Percentiles rank a stretch among this genome's conserved stretches.
These are phyloP conservation scores for Pestalotiopsis sp. DNA, from an alignment of 2,329 filamentous ascomycete genomes.

Conservation along the genomic window DNA sequence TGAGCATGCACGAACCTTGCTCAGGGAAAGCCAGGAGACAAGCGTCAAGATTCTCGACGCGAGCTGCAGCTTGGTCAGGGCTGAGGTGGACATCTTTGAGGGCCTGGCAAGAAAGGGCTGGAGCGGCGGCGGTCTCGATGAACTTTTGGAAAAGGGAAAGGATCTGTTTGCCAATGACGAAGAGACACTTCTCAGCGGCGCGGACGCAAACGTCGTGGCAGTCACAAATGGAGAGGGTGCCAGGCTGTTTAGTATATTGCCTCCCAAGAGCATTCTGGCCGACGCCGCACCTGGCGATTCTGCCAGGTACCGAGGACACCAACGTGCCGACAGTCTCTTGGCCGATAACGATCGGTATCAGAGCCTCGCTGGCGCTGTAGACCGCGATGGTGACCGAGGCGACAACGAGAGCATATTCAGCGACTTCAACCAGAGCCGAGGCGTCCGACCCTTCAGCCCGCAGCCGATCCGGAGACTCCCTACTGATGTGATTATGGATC, in stretches of 20 bases:
- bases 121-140: conserved; percentile 66
- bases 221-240: conserved; percentile 32
- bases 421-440: conserved; percentile 54
- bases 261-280: conserved; percentile 63
- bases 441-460: conserved; percentile 60
- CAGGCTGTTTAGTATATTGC: conserved; percentile 65
- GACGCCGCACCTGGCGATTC: conserved; percentile 42
- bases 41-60: conserved; percentile 63
- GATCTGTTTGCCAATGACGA: conserved; percentile 57
- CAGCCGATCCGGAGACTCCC: conserved; percentile 41
- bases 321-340: conserved; percentile 55
- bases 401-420: conserved; percentile 55
- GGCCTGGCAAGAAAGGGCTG: conserved; percentile 66
- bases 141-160: conserved; percentile 62
- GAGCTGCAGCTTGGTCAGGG: conserved; percentile 64
- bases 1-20: conserved; percentile 57
- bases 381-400: conserved; percentile 30
- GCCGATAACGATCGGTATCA: conserved; percentile 56
- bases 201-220: conserved; percentile 27
- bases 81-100: conserved; percentile 71
- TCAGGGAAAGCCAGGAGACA: conserved; percentile 66
- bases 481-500: conserved; percentile 32
- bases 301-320: conserved; percentile 34
- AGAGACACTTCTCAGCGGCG: conserved; percentile 21
- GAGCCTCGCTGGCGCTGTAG: conserved; percentile 53